phyloP scores from a whole-genome alignment of 2,329 filamentous ascomycete genomes.

The Apiospora pterosperma region DNA sequence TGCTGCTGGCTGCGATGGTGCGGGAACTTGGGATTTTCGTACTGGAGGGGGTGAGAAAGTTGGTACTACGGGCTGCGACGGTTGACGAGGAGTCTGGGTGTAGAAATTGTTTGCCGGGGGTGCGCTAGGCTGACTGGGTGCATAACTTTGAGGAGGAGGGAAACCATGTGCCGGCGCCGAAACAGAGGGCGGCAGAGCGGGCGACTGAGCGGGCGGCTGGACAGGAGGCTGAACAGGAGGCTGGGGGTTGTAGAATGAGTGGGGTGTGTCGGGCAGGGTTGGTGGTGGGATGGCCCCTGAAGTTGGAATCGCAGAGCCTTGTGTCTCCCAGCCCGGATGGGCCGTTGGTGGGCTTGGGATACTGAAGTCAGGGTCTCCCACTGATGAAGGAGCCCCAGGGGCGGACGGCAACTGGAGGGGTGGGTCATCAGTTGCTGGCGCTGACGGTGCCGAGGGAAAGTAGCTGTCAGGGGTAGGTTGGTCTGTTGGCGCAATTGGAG shows the following conservation, averaged over 20 bases:
- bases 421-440: constrained; percentile 9
- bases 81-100: constrained; percentile 10
- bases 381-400: constrained; percentile 21
- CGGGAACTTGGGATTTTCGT: constrained; percentile 17
- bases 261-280: constrained; percentile 24
- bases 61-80: constrained; percentile 14
- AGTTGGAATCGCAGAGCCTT: constrained; percentile 21
- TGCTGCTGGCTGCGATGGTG: constrained; percentile 15
- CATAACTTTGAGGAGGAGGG: not conserved
- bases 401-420: constrained; percentile 26
- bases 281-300: constrained; percentile 28
- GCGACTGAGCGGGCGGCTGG: not conserved
- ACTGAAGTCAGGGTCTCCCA: constrained; percentile 20
- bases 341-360: constrained; percentile 18
- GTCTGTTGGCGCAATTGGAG: constrained; percentile 27
- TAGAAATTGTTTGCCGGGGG: constrained; percentile 9
- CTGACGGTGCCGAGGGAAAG: constrained; percentile 19
- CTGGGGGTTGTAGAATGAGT: constrained; percentile 31
- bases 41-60: constrained; percentile 16
- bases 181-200: no score
- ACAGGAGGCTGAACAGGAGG: constrained; percentile 20
- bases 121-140: constrained; percentile 14
- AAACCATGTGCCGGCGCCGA: not conserved
- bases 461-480: constrained; percentile 23
- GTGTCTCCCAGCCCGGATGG: constrained; percentile 18